A percentile compares a stretch with the other conserved stretches of the same genome.
Conservation (phyloP, 805 yeast species). For the Sugiyamaella americana region DNA sequence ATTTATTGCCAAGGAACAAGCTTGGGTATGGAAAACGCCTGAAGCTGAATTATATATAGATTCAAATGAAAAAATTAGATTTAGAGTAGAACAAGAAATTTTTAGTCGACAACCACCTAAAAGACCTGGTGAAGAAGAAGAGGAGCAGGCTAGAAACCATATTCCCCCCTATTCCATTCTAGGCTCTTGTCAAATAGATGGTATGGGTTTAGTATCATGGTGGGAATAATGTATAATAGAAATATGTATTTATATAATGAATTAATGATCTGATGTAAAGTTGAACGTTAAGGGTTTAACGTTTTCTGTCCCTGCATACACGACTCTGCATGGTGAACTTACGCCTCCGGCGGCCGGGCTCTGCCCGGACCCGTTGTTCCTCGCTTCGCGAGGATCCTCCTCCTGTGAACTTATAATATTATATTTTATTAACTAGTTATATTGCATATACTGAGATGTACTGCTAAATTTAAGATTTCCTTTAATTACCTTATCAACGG, state of each 20-base stretch:
- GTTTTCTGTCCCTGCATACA: too few species aligned
- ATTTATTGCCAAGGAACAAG: slow-evolving; percentile 64
- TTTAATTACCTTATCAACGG: slow-evolving; percentile 97
- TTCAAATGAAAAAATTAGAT: slow-evolving; percentile 83
- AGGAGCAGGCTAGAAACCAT: slow-evolving; percentile 18
- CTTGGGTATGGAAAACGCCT: slow-evolving; percentile 84
- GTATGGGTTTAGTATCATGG: slow-evolving; percentile 96
- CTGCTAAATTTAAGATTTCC: slow-evolving; percentile 97
- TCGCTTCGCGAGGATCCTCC: too few species aligned
- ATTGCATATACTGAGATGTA: slow-evolving; percentile 98
- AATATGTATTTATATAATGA: too few species aligned
- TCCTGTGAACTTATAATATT: too few species aligned
- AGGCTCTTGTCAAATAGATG: slow-evolving; percentile 92
- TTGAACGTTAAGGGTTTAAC: too few species aligned
- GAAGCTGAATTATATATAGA: slow-evolving; percentile 78
- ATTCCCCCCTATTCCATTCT: slow-evolving; percentile 76
- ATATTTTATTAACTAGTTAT: slow-evolving; percentile 47
- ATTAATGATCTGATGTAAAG: too few species aligned
- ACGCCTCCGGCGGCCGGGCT: too few species aligned
- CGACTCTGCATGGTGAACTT: too few species aligned
- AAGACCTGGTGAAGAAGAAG: slow-evolving; percentile 43
- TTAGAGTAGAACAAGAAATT: slow-evolving; percentile 83
- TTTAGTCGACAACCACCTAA: slow-evolving; percentile 80
- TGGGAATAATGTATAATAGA: too few species aligned
- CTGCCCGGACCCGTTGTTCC: too few species aligned